phyloP scores from a whole-genome alignment of 1,139 yeast species.

The Candida mesenterica region DNA sequence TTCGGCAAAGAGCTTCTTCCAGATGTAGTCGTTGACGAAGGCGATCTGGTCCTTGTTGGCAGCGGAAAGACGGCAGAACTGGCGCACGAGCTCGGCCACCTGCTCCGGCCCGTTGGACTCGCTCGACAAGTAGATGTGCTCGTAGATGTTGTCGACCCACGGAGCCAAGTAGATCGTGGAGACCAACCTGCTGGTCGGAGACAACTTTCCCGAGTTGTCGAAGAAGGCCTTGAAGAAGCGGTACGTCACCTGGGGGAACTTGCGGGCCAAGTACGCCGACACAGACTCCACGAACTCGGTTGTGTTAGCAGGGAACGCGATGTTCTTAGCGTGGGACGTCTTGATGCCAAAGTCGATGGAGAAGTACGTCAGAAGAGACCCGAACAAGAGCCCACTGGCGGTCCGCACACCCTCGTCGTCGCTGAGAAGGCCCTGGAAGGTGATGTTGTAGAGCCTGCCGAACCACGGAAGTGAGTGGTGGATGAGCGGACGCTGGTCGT shows the following conservation, averaged over 20 bases:
- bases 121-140: conserved; percentile 51
- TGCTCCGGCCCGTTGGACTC: conserved; percentile 60
- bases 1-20: conserved; percentile 68
- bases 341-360: conserved; percentile 61
- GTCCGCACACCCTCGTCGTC: conserved; percentile 57
- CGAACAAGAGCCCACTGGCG: conserved; percentile 63
- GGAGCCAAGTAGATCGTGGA: conserved; percentile 63
- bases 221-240: conserved; percentile 63
- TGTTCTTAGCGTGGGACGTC: conserved; percentile 55
- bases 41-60: conserved; percentile 42
- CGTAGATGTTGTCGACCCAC: conserved; percentile 73
- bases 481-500: conserved; percentile 21
- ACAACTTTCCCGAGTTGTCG: conserved; percentile 49
- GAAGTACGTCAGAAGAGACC: conserved; percentile 61
- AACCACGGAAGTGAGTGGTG: conserved; percentile 40
- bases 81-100: conserved; percentile 60
- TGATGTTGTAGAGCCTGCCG: conserved; percentile 62
- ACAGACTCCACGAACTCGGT: conserved; percentile 61
- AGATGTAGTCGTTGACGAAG: conserved; percentile 51
- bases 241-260: conserved; percentile 61
- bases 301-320: conserved; percentile 73
- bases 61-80: conserved; percentile 60
- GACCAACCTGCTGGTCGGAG: conserved; percentile 31
- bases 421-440: conserved; percentile 66
- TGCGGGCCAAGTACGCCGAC: conserved; percentile 55